A percentile compares a stretch with the other conserved stretches of the same genome.
Evolutionary conservation across 768 basidiomycete species (phyloP).

Genomic region (Boletus fagicola): DNA sequence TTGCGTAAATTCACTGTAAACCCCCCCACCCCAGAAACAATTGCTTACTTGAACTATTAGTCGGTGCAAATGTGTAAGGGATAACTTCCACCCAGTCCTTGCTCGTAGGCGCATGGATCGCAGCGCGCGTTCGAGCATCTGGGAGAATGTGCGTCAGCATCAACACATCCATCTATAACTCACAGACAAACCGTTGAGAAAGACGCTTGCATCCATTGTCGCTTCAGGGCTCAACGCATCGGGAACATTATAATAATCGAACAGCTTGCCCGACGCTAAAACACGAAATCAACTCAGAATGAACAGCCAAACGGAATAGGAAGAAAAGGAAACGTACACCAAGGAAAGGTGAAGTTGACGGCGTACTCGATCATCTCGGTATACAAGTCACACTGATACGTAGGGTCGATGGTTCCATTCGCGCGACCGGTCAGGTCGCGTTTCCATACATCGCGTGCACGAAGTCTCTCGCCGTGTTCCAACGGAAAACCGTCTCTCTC

Average conservation of each 20-base stretch:
- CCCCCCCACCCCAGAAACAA: background rate
- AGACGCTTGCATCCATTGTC: no score
- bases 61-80: constrained; percentile 24
- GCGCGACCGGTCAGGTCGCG: constrained; percentile 48
- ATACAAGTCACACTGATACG: constrained; percentile 60
- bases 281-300: background rate
- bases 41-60: constrained; percentile 10
- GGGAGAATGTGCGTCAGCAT: background rate
- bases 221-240: constrained; percentile 39
- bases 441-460: constrained; percentile 35
- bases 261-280: constrained; percentile 27
- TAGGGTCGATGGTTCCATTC: constrained; percentile 58
- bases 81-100: constrained; percentile 41
- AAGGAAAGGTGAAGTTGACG: constrained; percentile 65
- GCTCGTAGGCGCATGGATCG: background rate
- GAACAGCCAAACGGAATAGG: background rate
- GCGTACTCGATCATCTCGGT: constrained; percentile 69
- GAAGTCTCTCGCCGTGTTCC: constrained; percentile 22
- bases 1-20: background rate
- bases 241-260: constrained; percentile 50
- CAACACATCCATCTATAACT: constrained; percentile 4
- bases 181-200: no score
- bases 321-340: constrained; percentile 35
- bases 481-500: constrained; percentile 14
- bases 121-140: background rate